These are phyloP conservation scores for Venturia pyrina DNA, from an alignment of 2,329 filamentous ascomycete species.

Conservation along the genomic window DNA sequence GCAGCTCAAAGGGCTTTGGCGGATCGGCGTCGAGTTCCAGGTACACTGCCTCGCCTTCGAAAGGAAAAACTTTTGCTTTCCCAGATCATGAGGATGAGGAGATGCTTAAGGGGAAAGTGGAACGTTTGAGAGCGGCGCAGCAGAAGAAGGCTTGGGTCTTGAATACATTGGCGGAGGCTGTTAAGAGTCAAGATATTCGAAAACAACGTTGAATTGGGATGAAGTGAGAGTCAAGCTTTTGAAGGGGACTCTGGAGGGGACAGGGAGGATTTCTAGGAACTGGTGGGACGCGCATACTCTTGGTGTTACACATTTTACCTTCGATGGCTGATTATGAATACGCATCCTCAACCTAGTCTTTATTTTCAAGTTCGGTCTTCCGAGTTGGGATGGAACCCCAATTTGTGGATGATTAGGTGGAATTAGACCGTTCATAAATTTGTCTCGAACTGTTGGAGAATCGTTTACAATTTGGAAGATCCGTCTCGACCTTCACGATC, in stretches of 20 bases:
- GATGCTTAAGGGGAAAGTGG: conserved; percentile 16
- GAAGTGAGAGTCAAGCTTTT: no score
- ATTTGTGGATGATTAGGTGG: no score
- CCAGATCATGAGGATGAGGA: conserved; percentile 13
- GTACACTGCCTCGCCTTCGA: neutral
- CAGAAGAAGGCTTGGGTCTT: conserved; percentile 28
- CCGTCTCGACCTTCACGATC: no score
- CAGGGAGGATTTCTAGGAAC: neutral
- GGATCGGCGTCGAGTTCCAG: neutral
- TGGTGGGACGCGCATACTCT: neutral
- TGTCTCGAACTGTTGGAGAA: no score
- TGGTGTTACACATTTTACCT: neutral
- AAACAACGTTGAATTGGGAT: neutral
- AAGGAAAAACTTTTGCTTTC: neutral
- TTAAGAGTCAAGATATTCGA: conserved; percentile 25
- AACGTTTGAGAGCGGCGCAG: conserved; percentile 24
- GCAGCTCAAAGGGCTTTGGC: neutral
- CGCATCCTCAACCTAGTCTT: neutral
- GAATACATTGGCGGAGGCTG: conserved; percentile 26
- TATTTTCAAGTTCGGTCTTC: no score
- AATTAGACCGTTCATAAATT: no score
- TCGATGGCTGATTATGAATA: neutral
- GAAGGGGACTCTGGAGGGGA: neutral
- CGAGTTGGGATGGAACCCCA: no score
- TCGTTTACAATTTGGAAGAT: no score